Base-by-base conservation (phyloP, 495 filamentous ascomycete genomes). In the Penicillium bialowiezense region DNA sequence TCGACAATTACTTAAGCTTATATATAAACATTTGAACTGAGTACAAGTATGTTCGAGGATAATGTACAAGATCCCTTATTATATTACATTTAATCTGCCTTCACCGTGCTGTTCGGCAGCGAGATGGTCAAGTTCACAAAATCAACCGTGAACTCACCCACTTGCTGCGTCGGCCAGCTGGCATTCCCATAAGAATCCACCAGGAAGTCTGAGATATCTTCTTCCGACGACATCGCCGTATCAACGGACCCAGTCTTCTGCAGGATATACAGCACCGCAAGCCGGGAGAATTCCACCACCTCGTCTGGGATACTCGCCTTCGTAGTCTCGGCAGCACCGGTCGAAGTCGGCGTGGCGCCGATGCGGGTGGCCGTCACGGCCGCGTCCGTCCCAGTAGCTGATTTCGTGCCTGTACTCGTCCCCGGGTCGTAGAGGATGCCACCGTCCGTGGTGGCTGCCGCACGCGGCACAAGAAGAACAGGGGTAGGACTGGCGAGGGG, bases 201-300 rank as follows among this genome's bases (percentile, higher is more conserved):
- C 31, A 79, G 50, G 36, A 77, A 71, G 34, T 36, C 45, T 35
- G 70, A 54, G 52, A 69, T 70, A 45, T 60, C 61, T 48, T 62
- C 56, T 46, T 67, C 69, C 31, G 61, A 68, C 43, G 52, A 50
- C 37, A 58, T 55, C 14, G 66, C 68, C 8, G 68, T 64, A 2
- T 63, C 55, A 0, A 80, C 50, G 0, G 62, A 62, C 2, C 69
- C 70, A 0, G 75, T 77, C 44, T 76, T 66, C 55, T 78, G 64
- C 31, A 79, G 61, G 47, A 80, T 73, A 52, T 75, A 78, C 15
- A 80, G 61, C 9, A 80, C 70, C 7, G 73, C 70, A 19, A 71
- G 60, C 40, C 68, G 65, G 1, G 76, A 73, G 52, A 80, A 80
- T 21, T 77, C 67, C 29, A 77, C 39, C 9, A 64, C 55, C 0